phyloP scores from a whole-genome alignment of 257 asterid genomes.

The Osmanthus fragrans region DNA sequence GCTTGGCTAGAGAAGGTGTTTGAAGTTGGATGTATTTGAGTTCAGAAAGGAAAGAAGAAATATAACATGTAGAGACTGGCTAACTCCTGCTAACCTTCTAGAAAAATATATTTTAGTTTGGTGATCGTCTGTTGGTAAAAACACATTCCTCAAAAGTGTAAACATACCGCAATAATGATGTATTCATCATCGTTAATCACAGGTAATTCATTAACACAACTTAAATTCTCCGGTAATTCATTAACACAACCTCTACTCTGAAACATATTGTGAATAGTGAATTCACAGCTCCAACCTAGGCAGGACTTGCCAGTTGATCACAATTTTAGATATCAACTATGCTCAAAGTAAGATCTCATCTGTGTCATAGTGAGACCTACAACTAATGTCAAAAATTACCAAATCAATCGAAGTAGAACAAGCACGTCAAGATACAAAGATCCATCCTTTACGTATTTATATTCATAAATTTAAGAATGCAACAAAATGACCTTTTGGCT shows the following conservation, averaged over 20 bases:
- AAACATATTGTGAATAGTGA: too few species aligned
- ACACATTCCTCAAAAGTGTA: not conserved
- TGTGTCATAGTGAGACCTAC: not conserved
- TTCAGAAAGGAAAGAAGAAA: not conserved
- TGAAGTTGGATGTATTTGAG: not conserved
- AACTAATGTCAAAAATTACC: not conserved
- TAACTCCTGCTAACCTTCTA: not conserved
- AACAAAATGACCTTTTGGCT: conserved; percentile 67
- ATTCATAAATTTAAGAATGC: not conserved
- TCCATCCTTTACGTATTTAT: conserved; percentile 20
- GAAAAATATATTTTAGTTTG: not conserved
- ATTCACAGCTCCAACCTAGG: too few species aligned
- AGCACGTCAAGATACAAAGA: conserved; percentile 38
- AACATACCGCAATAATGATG: not conserved
- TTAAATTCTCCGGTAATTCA: too few species aligned
- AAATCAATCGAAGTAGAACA: conserved; percentile 2
- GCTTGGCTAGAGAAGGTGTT: not conserved
- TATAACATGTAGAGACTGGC: not conserved
- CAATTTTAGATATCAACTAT: not conserved
- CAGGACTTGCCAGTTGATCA: not conserved
- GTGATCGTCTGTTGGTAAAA: not conserved
- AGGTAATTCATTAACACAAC: too few species aligned
- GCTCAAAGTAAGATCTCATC: not conserved
- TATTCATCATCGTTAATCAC: not conserved
- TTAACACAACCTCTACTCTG: too few species aligned